These are phyloP conservation scores for Podila minutissima DNA, from an alignment of 192 early-diverging fungal species.

Conservation along the genomic window DNA sequence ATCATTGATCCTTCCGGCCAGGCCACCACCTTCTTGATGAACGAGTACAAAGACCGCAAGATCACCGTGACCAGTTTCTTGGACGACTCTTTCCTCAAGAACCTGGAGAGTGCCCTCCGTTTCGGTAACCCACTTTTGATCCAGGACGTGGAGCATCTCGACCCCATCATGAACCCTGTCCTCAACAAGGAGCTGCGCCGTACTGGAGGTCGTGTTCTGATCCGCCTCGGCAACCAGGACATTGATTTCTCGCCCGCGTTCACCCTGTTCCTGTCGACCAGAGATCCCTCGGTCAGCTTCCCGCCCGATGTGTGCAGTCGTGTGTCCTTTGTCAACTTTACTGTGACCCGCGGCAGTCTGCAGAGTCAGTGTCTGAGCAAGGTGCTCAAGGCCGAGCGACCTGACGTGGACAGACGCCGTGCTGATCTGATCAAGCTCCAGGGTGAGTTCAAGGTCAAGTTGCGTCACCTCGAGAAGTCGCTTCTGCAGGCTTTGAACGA, in stretches of 20 bases:
- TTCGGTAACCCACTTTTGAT: constrained; percentile 98
- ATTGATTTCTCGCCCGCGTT: constrained; percentile 99
- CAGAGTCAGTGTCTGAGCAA: constrained; percentile 98
- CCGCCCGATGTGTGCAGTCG: constrained; percentile 97
- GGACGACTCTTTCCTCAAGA: constrained; percentile 97
- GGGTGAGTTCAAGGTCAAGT: constrained; percentile 94
- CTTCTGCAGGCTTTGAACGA: constrained; percentile 94
- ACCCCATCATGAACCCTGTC: constrained; percentile 98
- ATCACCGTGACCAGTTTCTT: constrained; percentile 97
- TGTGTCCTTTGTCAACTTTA: constrained; percentile 99
- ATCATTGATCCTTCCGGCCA: constrained; percentile 98
- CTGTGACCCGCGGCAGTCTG: constrained; percentile 94
- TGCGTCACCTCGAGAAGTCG: constrained; percentile 93
- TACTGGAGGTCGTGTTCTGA: constrained; percentile 95
- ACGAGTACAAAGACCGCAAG: constrained; percentile 87
- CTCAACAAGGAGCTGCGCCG: constrained; percentile 97
- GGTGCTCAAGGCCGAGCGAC: constrained; percentile 94
- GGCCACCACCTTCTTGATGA: constrained; percentile 87
- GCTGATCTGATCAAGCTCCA: constrained; percentile 93
- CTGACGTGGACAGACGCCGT: constrained; percentile 94
- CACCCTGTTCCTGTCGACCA: constrained; percentile 92
- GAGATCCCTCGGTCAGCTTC: constrained; percentile 93
- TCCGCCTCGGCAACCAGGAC: constrained; percentile 95
- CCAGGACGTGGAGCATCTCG: constrained; percentile 96
- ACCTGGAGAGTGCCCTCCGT: constrained; percentile 95